These are phyloP conservation scores for Leccinellum rugosiceps DNA, from an alignment of 768 basidiomycete species.

Conservation along the genomic window DNA sequence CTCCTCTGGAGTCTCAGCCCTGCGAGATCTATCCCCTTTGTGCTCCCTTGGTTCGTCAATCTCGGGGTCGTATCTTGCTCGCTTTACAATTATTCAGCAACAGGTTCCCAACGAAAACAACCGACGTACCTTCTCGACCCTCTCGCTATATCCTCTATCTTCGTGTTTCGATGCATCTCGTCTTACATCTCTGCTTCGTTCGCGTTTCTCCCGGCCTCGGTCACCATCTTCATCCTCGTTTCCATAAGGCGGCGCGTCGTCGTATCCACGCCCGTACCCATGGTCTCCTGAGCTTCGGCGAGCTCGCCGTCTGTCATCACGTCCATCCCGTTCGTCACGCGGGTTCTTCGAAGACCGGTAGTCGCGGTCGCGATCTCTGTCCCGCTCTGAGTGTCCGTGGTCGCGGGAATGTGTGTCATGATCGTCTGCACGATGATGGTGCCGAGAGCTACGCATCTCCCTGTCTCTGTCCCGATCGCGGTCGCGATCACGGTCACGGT, in stretches of 20 bases:
- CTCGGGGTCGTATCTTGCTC: slow-evolving; percentile 52
- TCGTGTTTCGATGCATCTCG: slow-evolving; percentile 37
- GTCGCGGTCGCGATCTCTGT: slow-evolving; percentile 40
- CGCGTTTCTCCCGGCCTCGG: slow-evolving; percentile 37
- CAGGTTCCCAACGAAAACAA: background rate
- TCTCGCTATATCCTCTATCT: slow-evolving; percentile 49
- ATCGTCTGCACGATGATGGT: slow-evolving; percentile 36
- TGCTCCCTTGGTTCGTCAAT: slow-evolving; percentile 43
- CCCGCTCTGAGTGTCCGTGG: slow-evolving; percentile 31
- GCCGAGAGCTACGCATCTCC: slow-evolving; percentile 34
- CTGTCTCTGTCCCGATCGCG: slow-evolving; percentile 43
- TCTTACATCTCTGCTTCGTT: slow-evolving; percentile 43
- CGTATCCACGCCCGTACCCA: slow-evolving; percentile 43
- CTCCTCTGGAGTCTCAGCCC: slow-evolving; percentile 83
- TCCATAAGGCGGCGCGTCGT: slow-evolving; percentile 41
- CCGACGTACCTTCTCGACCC: slow-evolving; percentile 61
- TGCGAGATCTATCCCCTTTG: slow-evolving; percentile 34
- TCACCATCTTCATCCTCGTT: slow-evolving; percentile 40
- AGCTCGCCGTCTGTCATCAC: slow-evolving; percentile 47
- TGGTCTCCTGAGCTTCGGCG: slow-evolving; percentile 40
- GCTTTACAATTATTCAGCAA: slow-evolving; percentile 34
- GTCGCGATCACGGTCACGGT: slow-evolving; percentile 43
- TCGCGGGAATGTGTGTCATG: slow-evolving; percentile 33
- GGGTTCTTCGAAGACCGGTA: slow-evolving; percentile 44
- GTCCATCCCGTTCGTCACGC: slow-evolving; percentile 55